Conservation (phyloP, 768 basidiomycete species). For the Termitomyces sp. region DNA sequence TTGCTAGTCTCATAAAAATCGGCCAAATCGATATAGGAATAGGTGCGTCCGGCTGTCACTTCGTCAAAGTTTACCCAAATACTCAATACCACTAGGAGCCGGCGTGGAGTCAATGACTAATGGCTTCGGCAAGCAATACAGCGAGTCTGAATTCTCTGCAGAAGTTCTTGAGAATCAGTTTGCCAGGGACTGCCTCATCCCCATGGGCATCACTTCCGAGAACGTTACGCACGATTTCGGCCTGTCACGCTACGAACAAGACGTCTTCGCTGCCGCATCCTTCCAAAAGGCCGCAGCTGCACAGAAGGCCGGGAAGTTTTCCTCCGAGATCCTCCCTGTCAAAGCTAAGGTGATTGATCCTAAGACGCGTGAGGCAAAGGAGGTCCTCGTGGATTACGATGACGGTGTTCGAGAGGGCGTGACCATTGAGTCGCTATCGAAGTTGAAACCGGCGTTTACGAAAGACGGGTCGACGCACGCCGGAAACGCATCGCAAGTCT, state of each 20-base stretch:
- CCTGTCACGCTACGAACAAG: slow-evolving; percentile 73
- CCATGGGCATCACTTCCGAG: slow-evolving; percentile 94
- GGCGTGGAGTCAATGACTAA: slow-evolving; percentile 91
- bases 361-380: slow-evolving; percentile 65
- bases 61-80: slow-evolving; percentile 1
- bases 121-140: slow-evolving; percentile 56
- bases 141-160: slow-evolving; percentile 62
- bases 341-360: slow-evolving; percentile 69
- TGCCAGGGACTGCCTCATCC: slow-evolving; percentile 79
- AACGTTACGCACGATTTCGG: slow-evolving; percentile 83
- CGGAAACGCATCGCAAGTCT: slow-evolving; percentile 86
- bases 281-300: slow-evolving; percentile 84
- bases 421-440: slow-evolving; percentile 71
- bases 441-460: slow-evolving; percentile 84
- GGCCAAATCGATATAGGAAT: slow-evolving; percentile 92
- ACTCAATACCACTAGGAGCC: slow-evolving; percentile 45
- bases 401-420: slow-evolving; percentile 88
- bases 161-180: slow-evolving; percentile 63
- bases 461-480: slow-evolving; percentile 79
- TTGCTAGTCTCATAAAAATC: slow-evolving; percentile 74
- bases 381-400: slow-evolving; percentile 73
- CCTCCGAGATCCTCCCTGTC: slow-evolving; percentile 84
- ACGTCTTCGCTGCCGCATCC: slow-evolving; percentile 80
- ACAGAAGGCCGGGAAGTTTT: slow-evolving; percentile 79
- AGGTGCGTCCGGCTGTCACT: slow-evolving; percentile 43